phyloP scores from a whole-genome alignment of 305 asterid genomes.

The Fraxinus xanthoxyloides region DNA sequence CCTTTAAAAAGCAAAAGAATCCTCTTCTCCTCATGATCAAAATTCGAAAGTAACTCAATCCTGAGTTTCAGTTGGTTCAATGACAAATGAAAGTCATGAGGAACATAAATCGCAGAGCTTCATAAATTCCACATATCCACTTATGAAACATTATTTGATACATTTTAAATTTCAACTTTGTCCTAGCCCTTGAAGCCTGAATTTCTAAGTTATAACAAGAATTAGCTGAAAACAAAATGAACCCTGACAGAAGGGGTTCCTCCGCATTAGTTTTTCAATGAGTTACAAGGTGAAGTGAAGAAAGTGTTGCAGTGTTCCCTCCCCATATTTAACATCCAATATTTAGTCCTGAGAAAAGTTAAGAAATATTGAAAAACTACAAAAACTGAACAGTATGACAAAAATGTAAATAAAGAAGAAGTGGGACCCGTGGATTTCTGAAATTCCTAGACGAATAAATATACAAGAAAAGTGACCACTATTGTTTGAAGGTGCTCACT shows the following conservation, averaged over 20 bases:
- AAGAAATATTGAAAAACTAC: not conserved
- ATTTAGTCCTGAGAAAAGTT: not conserved
- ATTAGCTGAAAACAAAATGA: not conserved
- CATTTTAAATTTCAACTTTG: conserved; percentile 4
- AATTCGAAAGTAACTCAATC: conserved; percentile 12
- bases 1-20: not conserved
- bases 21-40: conserved; percentile 16
- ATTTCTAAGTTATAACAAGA: not conserved
- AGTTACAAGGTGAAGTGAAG: not conserved
- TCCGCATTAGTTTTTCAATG: not conserved
- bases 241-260: not conserved
- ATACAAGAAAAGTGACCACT: not conserved
- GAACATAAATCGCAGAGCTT: conserved; percentile 9
- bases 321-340: not conserved
- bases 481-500: not conserved
- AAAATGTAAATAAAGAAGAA: not conserved
- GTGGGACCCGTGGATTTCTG: not conserved
- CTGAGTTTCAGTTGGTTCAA: not conserved
- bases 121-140: not conserved
- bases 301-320: not conserved
- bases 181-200: not conserved
- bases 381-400: not conserved
- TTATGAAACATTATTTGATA: not conserved
- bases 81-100: conserved; percentile 1
- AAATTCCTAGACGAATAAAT: not conserved